Conservation (phyloP, 495 filamentous ascomycete genomes). For the Annulohypoxylon maeteangense region DNA sequence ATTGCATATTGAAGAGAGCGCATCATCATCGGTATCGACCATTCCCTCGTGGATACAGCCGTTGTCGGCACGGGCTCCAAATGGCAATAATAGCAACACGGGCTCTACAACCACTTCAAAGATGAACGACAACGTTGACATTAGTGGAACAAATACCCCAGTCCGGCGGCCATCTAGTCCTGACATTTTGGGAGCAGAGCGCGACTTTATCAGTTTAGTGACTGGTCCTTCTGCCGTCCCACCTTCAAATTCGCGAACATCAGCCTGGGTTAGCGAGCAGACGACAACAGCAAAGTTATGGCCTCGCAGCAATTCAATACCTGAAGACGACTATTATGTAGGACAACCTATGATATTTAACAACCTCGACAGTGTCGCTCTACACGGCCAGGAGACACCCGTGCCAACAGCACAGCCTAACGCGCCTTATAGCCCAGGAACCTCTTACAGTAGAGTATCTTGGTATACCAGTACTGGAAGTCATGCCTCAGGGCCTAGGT, state of each 20-base stretch:
- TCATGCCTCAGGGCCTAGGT: constrained; percentile 31
- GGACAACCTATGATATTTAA: constrained; percentile 30
- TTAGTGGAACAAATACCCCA: constrained; percentile 13
- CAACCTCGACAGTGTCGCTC: constrained; percentile 35
- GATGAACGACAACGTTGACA: constrained; percentile 10
- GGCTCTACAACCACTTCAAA: constrained; percentile 19
- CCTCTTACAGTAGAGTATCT: constrained; percentile 29
- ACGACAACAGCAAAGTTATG: constrained; percentile 34
- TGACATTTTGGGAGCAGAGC: constrained; percentile 42
- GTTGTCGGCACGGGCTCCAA: constrained; percentile 8
- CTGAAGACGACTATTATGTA: constrained; percentile 33
- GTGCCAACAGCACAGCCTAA: constrained; percentile 9
- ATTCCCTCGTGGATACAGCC: constrained; percentile 26
- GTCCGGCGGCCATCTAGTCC: constrained; percentile 39
- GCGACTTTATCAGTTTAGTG: constrained; percentile 38
- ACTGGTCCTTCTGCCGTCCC: constrained; percentile 11
- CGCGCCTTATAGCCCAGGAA: constrained; percentile 26
- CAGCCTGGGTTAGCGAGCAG: constrained; percentile 43
- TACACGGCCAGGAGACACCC: constrained; percentile 23
- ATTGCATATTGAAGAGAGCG: constrained; percentile 39
- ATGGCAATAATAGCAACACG: constrained; percentile 7
- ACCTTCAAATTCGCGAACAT: constrained; percentile 32
- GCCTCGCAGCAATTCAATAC: constrained; percentile 36
- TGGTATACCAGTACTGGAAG: constrained; percentile 42
- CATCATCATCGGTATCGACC: constrained; percentile 10